These are phyloP conservation scores for Coemansia asiatica DNA, from an alignment of 192 early-diverging fungal species.

Conservation along the genomic window DNA sequence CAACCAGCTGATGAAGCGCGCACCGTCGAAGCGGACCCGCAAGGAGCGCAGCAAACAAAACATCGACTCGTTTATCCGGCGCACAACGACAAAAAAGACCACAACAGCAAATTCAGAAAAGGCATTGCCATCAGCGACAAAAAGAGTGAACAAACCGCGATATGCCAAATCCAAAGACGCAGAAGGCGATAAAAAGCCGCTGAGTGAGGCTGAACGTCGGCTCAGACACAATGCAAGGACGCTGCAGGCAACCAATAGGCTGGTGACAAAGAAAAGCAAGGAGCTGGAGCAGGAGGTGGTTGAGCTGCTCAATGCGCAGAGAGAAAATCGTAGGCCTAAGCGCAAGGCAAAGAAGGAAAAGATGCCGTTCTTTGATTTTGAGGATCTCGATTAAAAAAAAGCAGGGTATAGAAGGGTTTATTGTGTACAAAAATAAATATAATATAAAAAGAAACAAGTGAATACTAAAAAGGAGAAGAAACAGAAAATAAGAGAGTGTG, in stretches of 20 bases:
- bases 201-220: conserved; percentile 7
- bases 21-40: conserved; percentile 32
- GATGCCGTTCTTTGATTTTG: conserved; percentile 45
- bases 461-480: conserved; percentile 2
- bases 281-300: conserved; percentile 32
- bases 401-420: too few species aligned
- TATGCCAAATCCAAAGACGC: not conserved
- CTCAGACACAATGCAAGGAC: conserved; percentile 22
- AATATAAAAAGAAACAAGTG: not conserved
- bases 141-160: not conserved
- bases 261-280: conserved; percentile 28
- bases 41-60: conserved; percentile 19
- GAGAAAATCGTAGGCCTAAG: conserved; percentile 33
- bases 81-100: conserved; percentile 1
- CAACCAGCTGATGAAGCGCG: conserved; percentile 28
- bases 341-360: conserved; percentile 22
- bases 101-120: not conserved
- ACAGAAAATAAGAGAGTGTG: not conserved
- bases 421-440: not conserved
- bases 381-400: conserved; percentile 25
- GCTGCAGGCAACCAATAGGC: conserved; percentile 23
- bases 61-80: conserved; percentile 22
- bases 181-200: not conserved
- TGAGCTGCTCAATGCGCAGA: conserved; percentile 42
- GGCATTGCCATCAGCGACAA: not conserved